phyloP scores from a whole-genome alignment of 2,329 filamentous ascomycete species.

The Fusarium kyushuense region DNA sequence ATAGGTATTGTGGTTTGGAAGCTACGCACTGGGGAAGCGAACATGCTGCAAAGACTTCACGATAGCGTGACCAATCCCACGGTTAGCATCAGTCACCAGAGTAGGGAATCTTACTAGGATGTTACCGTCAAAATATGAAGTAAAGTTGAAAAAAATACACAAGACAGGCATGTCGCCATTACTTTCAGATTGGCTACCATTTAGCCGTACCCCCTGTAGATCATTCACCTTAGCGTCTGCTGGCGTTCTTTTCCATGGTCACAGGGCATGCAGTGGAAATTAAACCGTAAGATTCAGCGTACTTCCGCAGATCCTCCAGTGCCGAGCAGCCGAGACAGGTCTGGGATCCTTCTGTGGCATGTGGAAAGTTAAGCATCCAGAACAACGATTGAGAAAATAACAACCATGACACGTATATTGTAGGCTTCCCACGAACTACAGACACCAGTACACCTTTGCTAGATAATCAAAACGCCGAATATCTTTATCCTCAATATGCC shows the following conservation, averaged over 20 bases:
- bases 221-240: neutral
- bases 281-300: neutral
- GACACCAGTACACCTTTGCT: slow-evolving; percentile 9
- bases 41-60: neutral
- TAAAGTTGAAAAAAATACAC: neutral
- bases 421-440: neutral
- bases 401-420: neutral
- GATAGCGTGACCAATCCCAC: neutral
- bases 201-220: neutral
- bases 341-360: no score
- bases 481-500: neutral
- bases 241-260: neutral
- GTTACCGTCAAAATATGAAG: neutral
- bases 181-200: neutral
- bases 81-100: neutral
- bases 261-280: neutral
- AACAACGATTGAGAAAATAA: neutral
- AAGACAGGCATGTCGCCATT: neutral
- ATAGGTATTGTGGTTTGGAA: fast-evolving
- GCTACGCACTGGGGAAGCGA: neutral
- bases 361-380: neutral
- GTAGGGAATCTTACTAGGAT: neutral
- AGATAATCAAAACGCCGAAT: slow-evolving; percentile 1
- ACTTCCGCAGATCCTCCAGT: neutral
- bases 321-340: neutral